Conservation (phyloP, 148 eudicot species). For the Gaultheria prostrata region DNA sequence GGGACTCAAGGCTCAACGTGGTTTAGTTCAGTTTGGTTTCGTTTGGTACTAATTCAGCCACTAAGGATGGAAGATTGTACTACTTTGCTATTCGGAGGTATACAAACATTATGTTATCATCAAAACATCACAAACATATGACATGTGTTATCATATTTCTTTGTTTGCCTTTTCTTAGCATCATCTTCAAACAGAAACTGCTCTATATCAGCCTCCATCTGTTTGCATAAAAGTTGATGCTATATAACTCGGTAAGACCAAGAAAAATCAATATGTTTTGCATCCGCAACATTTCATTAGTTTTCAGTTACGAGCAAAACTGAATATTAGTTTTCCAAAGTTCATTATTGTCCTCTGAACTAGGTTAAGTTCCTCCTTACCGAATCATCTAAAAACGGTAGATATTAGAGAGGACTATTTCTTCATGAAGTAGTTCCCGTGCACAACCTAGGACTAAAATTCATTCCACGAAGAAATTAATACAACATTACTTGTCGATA, state of each 20-base stretch:
- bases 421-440: not conserved
- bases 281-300: not conserved
- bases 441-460: not conserved
- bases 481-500: not conserved
- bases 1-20: not conserved
- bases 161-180: not conserved
- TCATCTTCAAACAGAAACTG: not conserved
- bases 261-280: not conserved
- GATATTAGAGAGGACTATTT: not conserved
- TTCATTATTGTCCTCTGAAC: not conserved
- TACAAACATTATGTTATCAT: not conserved
- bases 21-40: not conserved
- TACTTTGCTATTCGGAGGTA: not conserved
- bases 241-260: not conserved
- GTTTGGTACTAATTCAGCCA: not conserved
- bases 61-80: not conserved
- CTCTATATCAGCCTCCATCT: not conserved
- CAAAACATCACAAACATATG: not conserved
- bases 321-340: not conserved
- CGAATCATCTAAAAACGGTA: not conserved
- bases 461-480: not conserved
- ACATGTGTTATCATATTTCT: not conserved
- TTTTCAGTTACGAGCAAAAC: not conserved
- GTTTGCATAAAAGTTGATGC: slow-evolving; percentile 1
- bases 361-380: not conserved